Percentiles rank a stretch among this genome's conserved stretches.
phyloP scores from a whole-genome alignment of 2,329 filamentous ascomycete species.

The Tolypocladium cylindrosporum region DNA sequence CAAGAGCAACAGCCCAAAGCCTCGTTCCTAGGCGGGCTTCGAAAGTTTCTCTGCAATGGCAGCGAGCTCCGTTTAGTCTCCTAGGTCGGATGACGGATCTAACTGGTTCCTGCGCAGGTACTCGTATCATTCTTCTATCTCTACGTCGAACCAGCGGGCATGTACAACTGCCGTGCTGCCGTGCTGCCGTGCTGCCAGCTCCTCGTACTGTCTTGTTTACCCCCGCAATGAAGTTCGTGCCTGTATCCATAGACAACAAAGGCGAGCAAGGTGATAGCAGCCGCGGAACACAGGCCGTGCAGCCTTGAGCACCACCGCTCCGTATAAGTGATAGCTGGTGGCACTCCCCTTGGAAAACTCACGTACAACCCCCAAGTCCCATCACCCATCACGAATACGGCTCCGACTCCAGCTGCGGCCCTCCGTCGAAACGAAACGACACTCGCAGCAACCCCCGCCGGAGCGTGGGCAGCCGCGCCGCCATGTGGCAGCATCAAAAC shows the following conservation, averaged over 20 bases:
- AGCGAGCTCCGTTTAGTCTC: slow-evolving; percentile 45
- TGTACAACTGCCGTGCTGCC: too few relatives aligned
- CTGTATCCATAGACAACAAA: too few relatives aligned
- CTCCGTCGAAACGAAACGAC: neutral
- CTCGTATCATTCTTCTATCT: too few relatives aligned
- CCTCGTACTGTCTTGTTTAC: too few relatives aligned
- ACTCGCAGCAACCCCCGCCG: neutral
- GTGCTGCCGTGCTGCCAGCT: too few relatives aligned
- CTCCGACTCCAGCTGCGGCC: neutral
- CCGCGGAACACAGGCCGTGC: neutral
- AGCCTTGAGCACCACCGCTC: neutral
- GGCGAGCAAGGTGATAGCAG: too few relatives aligned
- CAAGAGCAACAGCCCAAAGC: slow-evolving; percentile 55
- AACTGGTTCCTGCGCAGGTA: too few relatives aligned
- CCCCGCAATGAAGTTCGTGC: too few relatives aligned
- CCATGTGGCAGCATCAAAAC: neutral
- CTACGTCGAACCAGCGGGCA: too few relatives aligned
- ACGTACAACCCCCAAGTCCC: too few relatives aligned
- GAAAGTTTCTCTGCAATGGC: slow-evolving; percentile 52
- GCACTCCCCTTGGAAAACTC: neutral
- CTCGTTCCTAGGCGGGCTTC: slow-evolving; percentile 51
- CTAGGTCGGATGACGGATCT: too few relatives aligned
- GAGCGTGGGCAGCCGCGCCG: neutral
- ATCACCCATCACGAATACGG: neutral
- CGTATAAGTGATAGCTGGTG: neutral